Evolutionary conservation across 352 stramenopile species (phyloP).

Genomic region (Pythium phragmiticola): DNA sequence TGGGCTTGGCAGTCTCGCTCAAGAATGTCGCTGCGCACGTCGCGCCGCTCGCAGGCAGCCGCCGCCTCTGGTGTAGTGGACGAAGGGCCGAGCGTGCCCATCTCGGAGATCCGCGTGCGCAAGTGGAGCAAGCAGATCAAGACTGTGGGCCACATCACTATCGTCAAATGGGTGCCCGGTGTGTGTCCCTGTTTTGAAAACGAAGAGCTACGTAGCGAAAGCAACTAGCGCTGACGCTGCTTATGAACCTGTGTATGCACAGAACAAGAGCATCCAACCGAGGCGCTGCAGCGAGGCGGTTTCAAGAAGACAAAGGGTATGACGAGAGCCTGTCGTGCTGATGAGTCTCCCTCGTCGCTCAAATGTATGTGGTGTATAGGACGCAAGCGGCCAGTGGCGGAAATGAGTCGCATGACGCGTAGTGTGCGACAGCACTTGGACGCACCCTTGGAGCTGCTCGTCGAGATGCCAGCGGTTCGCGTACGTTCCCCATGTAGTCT

Average conservation of each 20-base stretch:
- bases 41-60: conserved; percentile 35
- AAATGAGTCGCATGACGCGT: conserved; percentile 71
- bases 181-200: neutral
- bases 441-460: conserved; percentile 66
- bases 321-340: neutral
- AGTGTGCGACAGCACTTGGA: conserved; percentile 79
- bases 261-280: conserved; percentile 53
- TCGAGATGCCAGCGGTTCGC: conserved; percentile 45
- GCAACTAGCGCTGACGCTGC: neutral
- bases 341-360: neutral
- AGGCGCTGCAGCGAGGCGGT: conserved; percentile 56
- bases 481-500: conserved; percentile 31
- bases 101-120: conserved; percentile 63
- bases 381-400: conserved; percentile 53
- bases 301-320: conserved; percentile 79
- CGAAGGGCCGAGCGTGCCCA: conserved; percentile 42
- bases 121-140: conserved; percentile 76
- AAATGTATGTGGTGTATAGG: conserved; percentile 28
- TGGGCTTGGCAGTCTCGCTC: neutral
- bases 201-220: neutral
- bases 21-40: conserved; percentile 52
- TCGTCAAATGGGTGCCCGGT: conserved; percentile 79
- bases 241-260: neutral
- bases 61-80: conserved; percentile 22
- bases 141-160: conserved; percentile 66